Evolutionary conservation across 306 rosid genomes (phyloP), one percentile per base, ranked within the genome.

Genomic region (Glycyrrhiza uralensis): DNA sequence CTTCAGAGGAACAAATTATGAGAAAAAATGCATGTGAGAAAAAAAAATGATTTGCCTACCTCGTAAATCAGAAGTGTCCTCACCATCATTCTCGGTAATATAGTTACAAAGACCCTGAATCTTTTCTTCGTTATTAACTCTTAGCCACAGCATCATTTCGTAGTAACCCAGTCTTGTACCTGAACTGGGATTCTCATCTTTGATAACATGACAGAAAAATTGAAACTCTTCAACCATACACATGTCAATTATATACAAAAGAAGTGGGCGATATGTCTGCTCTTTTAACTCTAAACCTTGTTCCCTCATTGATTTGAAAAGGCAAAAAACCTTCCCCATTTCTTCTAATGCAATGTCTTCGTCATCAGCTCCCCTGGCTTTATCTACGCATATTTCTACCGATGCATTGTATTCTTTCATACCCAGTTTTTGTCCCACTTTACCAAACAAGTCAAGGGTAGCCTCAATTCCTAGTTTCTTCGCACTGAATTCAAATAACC

Each of bases 131-230:
- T 91, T 79, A 18, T 87, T 51, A 38, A 87, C 80, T 71, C 75
- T 85, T 74, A 89, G 55, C 89, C 89, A 91, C 32, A 91, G 33
- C 86, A 69, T 54, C 97, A 94, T 89, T 82, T 91, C 95, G 47
- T 91, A 91, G 86, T 91, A 91, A 45, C 96, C 92, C 65, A 94
- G 61, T 74, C 83, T 86, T 19, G 85, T 30, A 77, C 32, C 17
- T 13, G 83, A 81, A 55, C 71, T 51, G 29, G 92, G 91, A 82
- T 82, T 86, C 50, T 61, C 82, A 3, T 83, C 80, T 69, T 87
- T 77, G 60, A 94, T 76, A 71, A 79, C 66, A 50, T 68, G 81
- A 63, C 69, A 75, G 75, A 91, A 80, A 75, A 77, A 70, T 50
- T 75, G 66, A 84, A 94, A 94, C 70, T 89, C 97, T 71, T 87